Conservation (phyloP, 2,329 filamentous ascomycete species). For the Sporothrix pallida region DNA sequence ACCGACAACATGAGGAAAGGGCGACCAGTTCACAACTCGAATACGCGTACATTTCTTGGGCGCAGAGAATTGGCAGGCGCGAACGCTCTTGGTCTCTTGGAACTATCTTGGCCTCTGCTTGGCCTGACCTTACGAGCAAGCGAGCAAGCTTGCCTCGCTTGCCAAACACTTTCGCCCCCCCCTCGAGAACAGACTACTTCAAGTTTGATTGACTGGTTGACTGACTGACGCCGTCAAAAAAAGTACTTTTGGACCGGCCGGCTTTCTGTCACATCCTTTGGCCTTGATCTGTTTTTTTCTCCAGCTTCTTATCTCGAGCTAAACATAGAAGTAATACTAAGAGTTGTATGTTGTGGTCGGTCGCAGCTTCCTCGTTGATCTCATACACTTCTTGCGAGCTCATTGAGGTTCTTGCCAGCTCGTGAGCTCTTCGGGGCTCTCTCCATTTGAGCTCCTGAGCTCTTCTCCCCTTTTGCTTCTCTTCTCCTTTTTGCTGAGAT, state of each 20-base stretch:
- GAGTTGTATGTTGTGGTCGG: not conserved
- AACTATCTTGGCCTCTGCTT: not conserved
- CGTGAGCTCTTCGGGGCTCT: not conserved
- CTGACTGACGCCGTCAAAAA: not conserved
- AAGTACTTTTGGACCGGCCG: too few relatives aligned
- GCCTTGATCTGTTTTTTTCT: not conserved
- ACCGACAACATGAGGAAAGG: not conserved
- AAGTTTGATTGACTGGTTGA: too few relatives aligned
- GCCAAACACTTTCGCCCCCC: not conserved
- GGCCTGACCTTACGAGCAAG: not conserved
- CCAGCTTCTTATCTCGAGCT: not conserved
- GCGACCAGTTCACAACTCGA: not conserved
- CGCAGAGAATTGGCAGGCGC: not conserved
- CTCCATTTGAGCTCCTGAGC: too few relatives aligned
- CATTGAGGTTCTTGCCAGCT: not conserved
- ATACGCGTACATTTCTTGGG: slow-evolving; percentile 7
- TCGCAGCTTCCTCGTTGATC: slow-evolving; percentile 7
- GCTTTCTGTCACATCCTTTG: not conserved
- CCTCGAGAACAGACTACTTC: not conserved
- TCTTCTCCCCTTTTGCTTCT: not conserved
- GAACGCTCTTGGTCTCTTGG: not conserved
- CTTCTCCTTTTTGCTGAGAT: not conserved
- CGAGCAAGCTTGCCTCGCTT: not conserved
- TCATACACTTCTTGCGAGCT: not conserved
- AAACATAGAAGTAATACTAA: not conserved